These are phyloP conservation scores for thale cress (Arabidopsis thaliana) DNA, from an alignment of 345 rosid genomes.

Conservation along the genomic window DNA sequence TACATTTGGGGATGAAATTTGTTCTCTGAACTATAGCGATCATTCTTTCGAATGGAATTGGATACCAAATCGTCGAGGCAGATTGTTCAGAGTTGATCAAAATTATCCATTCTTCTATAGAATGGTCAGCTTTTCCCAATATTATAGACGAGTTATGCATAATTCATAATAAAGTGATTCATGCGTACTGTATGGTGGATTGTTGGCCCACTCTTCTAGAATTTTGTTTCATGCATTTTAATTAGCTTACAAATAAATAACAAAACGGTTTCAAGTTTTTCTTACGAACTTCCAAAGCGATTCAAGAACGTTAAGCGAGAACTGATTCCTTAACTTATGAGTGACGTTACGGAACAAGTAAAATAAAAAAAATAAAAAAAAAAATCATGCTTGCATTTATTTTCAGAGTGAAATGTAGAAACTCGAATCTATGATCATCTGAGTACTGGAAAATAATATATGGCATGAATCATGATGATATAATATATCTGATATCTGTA, in stretches of 20 bases:
- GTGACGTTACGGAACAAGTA: slow-evolving; percentile 18
- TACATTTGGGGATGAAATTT: background rate
- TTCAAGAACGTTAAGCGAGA: slow-evolving; percentile 13
- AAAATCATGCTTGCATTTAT: slow-evolving; percentile 21
- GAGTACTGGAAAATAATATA: background rate
- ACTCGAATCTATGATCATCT: slow-evolving; percentile 6
- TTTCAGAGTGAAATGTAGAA: background rate
- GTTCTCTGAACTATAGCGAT: background rate
- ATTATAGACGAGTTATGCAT: background rate
- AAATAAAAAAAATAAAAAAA: background rate
- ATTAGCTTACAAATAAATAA: background rate
- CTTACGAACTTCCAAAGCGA: background rate
- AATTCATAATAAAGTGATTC: background rate
- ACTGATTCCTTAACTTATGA: slow-evolving; percentile 1
- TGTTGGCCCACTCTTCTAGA: background rate
- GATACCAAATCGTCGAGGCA: background rate
- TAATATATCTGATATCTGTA: too few species aligned
- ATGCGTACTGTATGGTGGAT: background rate
- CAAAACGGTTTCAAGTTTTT: background rate
- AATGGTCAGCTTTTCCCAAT: background rate
- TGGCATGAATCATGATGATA: background rate
- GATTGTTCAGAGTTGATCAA: background rate
- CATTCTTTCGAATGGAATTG: background rate
- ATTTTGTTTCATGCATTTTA: background rate
- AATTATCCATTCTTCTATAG: background rate